A percentile compares a stretch with the other conserved stretches of the same genome.
Evolutionary conservation across 116 monocot species (phyloP).

Genomic region (Iris pallida): DNA sequence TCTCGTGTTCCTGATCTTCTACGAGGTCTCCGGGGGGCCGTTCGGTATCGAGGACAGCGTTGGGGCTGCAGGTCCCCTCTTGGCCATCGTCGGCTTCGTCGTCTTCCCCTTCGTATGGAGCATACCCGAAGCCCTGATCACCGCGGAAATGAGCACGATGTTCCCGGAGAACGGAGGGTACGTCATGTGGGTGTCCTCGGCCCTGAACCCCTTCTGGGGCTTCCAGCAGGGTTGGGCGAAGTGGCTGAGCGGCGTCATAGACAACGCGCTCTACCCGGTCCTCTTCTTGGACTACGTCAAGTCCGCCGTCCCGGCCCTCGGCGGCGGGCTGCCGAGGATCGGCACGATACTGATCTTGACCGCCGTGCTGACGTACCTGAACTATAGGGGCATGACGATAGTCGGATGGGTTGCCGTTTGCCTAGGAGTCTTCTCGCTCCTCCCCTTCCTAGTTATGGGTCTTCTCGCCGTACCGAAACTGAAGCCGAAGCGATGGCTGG

Average conservation of each 20-base stretch:
- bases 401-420: slow-evolving; percentile 24
- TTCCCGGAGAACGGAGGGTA: slow-evolving; percentile 31
- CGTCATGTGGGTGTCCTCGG: slow-evolving; percentile 27
- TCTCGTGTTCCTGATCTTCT: slow-evolving; percentile 38
- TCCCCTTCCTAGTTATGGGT: slow-evolving; percentile 26
- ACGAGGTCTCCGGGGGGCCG: slow-evolving; percentile 40
- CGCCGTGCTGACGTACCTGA: slow-evolving; percentile 18
- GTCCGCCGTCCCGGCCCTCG: slow-evolving; percentile 20
- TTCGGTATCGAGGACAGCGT: slow-evolving; percentile 42
- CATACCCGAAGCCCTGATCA: slow-evolving; percentile 45
- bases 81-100: slow-evolving; percentile 43
- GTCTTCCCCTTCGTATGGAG: slow-evolving; percentile 45
- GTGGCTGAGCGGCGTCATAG: slow-evolving; percentile 29
- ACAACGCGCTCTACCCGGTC: slow-evolving; percentile 31
- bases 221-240: slow-evolving; percentile 29
- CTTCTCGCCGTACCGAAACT: slow-evolving; percentile 17
- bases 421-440: slow-evolving; percentile 22
- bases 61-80: slow-evolving; percentile 34
- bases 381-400: slow-evolving; percentile 25
- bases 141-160: slow-evolving; percentile 34
- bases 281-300: slow-evolving; percentile 37
- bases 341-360: slow-evolving; percentile 11
- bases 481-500: slow-evolving; percentile 15
- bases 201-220: slow-evolving; percentile 23
- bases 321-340: slow-evolving; percentile 15